These are phyloP conservation scores for Emericellopsis atlantica DNA, from an alignment of 2,329 filamentous ascomycete genomes.

Conservation along the genomic window DNA sequence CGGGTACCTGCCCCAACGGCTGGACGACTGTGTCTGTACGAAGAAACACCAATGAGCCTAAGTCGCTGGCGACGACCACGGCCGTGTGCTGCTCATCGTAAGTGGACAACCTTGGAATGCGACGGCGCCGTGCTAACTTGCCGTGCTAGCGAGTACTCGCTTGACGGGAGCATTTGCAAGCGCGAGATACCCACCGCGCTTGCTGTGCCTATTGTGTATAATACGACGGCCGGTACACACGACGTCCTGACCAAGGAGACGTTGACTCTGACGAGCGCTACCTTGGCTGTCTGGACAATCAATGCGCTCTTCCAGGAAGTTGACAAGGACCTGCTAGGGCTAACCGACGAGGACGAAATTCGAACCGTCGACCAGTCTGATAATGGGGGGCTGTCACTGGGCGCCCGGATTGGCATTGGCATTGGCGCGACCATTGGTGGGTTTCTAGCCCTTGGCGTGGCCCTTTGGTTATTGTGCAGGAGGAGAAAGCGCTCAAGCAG, in stretches of 20 bases:
- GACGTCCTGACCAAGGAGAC: conserved; percentile 19
- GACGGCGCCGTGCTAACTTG: conserved; percentile 6
- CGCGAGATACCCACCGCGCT: conserved; percentile 20
- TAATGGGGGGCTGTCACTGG: conserved; percentile 11
- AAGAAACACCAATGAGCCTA: conserved; percentile 13
- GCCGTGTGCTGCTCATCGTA: conserved; percentile 28
- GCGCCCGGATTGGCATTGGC: conserved; percentile 21
- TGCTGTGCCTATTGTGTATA: conserved; percentile 22
- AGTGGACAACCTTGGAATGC: conserved; percentile 6
- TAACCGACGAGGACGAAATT: conserved; percentile 19
- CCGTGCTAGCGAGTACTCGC: conserved; percentile 17
- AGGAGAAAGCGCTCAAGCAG: conserved; percentile 2
- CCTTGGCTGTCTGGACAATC: conserved; percentile 22
- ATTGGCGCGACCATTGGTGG: conserved; percentile 16
- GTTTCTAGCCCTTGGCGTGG: conserved; percentile 12
- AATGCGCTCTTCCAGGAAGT: conserved; percentile 22
- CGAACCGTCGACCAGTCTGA: conserved; percentile 5
- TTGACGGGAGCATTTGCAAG: conserved; percentile 19
- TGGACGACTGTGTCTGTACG: conserved; percentile 24
- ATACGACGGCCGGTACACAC: conserved; percentile 17
- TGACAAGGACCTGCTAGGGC: conserved; percentile 18
- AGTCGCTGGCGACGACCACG: conserved; percentile 20
- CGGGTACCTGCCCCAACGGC: conserved; percentile 23
- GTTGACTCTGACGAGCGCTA: conserved; percentile 22
- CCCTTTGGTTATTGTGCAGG: conserved; percentile 11